Percentiles rank a stretch among this genome's conserved stretches.
Conservation (phyloP, 805 yeast genomes). For the Metschnikowia corniflorae region DNA sequence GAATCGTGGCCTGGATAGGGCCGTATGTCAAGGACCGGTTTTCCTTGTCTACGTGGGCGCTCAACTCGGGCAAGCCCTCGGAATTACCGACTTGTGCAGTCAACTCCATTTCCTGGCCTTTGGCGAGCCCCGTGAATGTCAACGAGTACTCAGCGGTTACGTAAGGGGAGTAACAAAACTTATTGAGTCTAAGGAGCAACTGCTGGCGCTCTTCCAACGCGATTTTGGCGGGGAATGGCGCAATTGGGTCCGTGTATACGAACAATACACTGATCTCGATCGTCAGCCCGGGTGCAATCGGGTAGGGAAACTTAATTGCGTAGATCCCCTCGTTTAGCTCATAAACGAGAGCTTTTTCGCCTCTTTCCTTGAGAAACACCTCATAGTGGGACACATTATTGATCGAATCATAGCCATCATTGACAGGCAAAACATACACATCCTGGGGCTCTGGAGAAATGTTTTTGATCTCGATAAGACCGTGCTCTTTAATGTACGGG, state of each 20-base stretch:
- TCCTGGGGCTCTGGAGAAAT: slow-evolving; percentile 49
- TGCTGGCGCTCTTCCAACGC: slow-evolving; percentile 59
- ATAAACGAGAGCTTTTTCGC: slow-evolving; percentile 24
- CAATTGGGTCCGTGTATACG: slow-evolving; percentile 44
- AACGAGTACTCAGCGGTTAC: slow-evolving; percentile 47
- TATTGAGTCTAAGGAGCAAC: slow-evolving; percentile 50
- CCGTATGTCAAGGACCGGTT: slow-evolving; percentile 49
- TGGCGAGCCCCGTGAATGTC: slow-evolving; percentile 41
- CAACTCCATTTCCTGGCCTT: slow-evolving; percentile 46
- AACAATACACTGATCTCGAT: slow-evolving; percentile 47
- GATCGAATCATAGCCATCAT: slow-evolving; percentile 45
- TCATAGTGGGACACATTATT: slow-evolving; percentile 42
- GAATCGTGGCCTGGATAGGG: slow-evolving; percentile 42
- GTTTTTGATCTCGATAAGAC: slow-evolving; percentile 57
- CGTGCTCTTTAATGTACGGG: slow-evolving; percentile 62
- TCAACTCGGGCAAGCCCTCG: slow-evolving; percentile 26
- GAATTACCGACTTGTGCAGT: slow-evolving; percentile 17
- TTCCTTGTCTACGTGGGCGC: slow-evolving; percentile 37
- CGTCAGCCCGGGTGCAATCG: slow-evolving; percentile 61
- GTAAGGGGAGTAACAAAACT: slow-evolving; percentile 62
- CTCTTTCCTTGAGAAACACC: slow-evolving; percentile 29
- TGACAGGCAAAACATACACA: slow-evolving; percentile 55
- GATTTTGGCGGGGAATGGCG: slow-evolving; percentile 64
- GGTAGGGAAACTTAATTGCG: slow-evolving; percentile 53
- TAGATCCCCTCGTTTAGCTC: slow-evolving; percentile 28